Conservation (phyloP, 176 grass and related monocot genomes). For the Oropetium thomaeum region DNA sequence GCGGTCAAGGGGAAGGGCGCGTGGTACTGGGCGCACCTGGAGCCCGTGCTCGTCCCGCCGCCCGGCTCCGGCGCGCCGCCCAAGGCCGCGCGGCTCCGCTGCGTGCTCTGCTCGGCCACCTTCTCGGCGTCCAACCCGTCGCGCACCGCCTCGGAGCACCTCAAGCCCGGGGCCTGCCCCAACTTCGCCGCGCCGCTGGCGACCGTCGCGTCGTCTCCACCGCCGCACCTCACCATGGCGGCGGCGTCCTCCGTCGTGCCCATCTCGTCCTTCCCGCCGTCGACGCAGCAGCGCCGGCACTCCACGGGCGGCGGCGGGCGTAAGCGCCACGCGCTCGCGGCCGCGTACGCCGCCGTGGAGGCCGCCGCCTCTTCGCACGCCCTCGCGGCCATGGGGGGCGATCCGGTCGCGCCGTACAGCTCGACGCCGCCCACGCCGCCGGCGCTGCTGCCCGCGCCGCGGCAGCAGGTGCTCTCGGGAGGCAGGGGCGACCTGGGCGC, state of each 20-base stretch:
- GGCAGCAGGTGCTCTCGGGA: slow-evolving; percentile 52
- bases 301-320: slow-evolving; percentile 20
- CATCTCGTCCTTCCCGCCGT: slow-evolving; percentile 37
- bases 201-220: not conserved
- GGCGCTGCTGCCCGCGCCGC: slow-evolving; percentile 30
- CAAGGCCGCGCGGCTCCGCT: slow-evolving; percentile 48
- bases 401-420: slow-evolving; percentile 29
- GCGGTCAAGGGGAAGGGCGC: slow-evolving; percentile 75
- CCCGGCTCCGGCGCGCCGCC: slow-evolving; percentile 46
- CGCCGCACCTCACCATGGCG: not conserved
- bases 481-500: slow-evolving; percentile 60
- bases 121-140: slow-evolving; percentile 80
- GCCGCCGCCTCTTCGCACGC: slow-evolving; percentile 8
- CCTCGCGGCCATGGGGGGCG: too few species aligned
- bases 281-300: slow-evolving; percentile 29
- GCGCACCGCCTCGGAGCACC: slow-evolving; percentile 73
- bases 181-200: slow-evolving; percentile 41
- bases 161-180: slow-evolving; percentile 76
- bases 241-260: slow-evolving; percentile 28
- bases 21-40: slow-evolving; percentile 84
- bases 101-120: slow-evolving; percentile 47
- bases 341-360: slow-evolving; percentile 17
- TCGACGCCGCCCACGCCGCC: slow-evolving; percentile 36
- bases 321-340: slow-evolving; percentile 26
- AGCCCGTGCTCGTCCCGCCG: slow-evolving; percentile 54